Base-by-base conservation (phyloP, 306 rosid genomes). In the Trichosanthes cucumerina region DNA sequence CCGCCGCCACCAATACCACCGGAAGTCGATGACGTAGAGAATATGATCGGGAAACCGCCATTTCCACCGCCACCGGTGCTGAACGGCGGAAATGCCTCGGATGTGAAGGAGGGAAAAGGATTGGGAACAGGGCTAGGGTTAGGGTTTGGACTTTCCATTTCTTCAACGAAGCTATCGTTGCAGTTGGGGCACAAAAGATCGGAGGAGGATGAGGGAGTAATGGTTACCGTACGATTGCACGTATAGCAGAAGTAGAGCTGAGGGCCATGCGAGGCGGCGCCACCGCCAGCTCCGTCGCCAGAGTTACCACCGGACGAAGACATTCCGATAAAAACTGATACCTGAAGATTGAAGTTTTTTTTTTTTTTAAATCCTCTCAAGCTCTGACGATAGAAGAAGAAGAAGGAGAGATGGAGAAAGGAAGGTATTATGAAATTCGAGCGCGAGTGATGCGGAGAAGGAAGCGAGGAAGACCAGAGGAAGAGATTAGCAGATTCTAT, bases 111-210 rank as follows among this genome's bases (percentile, higher is more conserved):
- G 71, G 87, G 75, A 47, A 90, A 86, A 4, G 92, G 91, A 80
- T 80, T 74, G 24, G 75, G 81, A 62, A 75, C 76, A 24, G 89
- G 81, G 58, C 75, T 72, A 73, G 88, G 83, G 80, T 11, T 82
- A 39, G 94, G 89, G 66, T 49, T 81, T 44, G 91, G 87, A 65
- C 50, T 68, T 79, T 90, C 96, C 70, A 91, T 79, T 81, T 93
- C 98, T 80, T 93, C 98, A 64, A 93, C 78, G 72, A 91, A 93
- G 41, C 87, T 88, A 4, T 83, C 88, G 72, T 75, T 78, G 87
- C 98, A 93, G 53, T 49, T 38, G 65, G 98, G 97, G 70, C 98
- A 93, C 76, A 76, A 4, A 47, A 91, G 88, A 80, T 93, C 97
- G 64, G 88, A 63, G 77, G 96, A 75, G 46, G 89, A 92, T 52